These are phyloP conservation scores for Coniochaeta prunicola DNA, from an alignment of 2,329 filamentous ascomycete species.

Conservation along the genomic window DNA sequence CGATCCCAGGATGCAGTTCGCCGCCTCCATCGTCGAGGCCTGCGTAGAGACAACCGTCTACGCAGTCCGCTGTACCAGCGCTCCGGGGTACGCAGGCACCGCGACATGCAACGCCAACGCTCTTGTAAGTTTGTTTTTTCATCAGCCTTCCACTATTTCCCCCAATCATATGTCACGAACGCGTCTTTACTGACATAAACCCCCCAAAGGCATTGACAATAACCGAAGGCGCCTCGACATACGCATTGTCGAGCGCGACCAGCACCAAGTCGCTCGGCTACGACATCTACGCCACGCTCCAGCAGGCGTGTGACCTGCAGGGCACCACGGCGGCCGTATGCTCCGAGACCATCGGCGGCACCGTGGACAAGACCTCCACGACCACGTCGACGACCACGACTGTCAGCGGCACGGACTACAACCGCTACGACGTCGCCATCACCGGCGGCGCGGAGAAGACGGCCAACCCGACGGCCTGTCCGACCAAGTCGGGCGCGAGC, in stretches of 20 bases:
- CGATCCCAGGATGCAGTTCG: neutral
- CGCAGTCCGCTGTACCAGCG: constrained; percentile 5
- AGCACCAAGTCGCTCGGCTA: neutral
- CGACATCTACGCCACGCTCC: constrained; percentile 1
- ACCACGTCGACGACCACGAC: neutral
- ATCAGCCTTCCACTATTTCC: no score
- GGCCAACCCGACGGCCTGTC: constrained; percentile 4
- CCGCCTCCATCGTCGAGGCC: constrained; percentile 5
- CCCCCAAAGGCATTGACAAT: no score
- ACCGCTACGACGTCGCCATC: constrained; percentile 9
- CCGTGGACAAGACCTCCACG: neutral
- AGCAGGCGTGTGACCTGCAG: constrained; percentile 5
- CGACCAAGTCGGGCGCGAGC: neutral
- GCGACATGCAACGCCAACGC: constrained; percentile 1
- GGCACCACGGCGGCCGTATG: constrained; percentile 7
- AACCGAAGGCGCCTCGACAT: neutral
- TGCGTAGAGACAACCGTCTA: constrained; percentile 5
- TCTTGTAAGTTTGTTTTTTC: neutral
- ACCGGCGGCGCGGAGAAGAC: constrained; percentile 12
- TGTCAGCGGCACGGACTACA: constrained; percentile 1
- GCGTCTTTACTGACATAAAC: no score
- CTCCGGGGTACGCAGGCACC: neutral
- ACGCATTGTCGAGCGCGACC: neutral
- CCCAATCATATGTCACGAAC: no score
- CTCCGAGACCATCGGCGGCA: neutral